Evolutionary conservation across 257 asterid species (phyloP).

Genomic region (Datura wrightii): DNA sequence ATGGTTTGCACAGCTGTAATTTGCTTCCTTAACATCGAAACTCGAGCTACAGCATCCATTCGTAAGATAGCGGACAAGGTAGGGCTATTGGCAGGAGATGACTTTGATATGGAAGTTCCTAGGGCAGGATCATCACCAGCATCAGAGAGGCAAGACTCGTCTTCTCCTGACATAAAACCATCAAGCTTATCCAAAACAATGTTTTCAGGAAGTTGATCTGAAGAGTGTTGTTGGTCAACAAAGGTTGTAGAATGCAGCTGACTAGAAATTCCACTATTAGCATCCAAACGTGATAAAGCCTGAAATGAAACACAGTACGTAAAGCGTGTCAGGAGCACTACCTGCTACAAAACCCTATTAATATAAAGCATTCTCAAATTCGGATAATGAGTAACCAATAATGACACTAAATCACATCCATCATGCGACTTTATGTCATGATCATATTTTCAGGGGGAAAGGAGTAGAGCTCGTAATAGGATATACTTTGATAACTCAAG

Average conservation of each 20-base stretch:
- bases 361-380: neutral
- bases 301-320: conserved; percentile 42
- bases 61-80: conserved; percentile 60
- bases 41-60: conserved; percentile 78
- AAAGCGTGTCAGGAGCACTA: conserved; percentile 8
- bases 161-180: conserved; percentile 38
- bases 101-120: conserved; percentile 30
- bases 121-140: conserved; percentile 32
- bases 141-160: conserved; percentile 37
- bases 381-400: conserved; percentile 12
- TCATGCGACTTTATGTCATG: conserved; percentile 23
- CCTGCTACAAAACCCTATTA: neutral
- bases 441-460: conserved; percentile 1
- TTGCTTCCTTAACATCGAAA: conserved; percentile 62
- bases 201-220: conserved; percentile 44
- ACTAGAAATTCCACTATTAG: conserved; percentile 33
- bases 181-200: conserved; percentile 41
- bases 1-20: conserved; percentile 54
- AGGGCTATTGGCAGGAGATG: conserved; percentile 46
- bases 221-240: conserved; percentile 35
- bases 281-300: conserved; percentile 61
- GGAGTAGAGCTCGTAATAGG: conserved; percentile 23
- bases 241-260: conserved; percentile 31
- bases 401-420: conserved; percentile 16
- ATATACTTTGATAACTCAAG: neutral